Evolutionary conservation across 352 stramenopile genomes (phyloP).

Genomic region (Globisporangium barbulae): DNA sequence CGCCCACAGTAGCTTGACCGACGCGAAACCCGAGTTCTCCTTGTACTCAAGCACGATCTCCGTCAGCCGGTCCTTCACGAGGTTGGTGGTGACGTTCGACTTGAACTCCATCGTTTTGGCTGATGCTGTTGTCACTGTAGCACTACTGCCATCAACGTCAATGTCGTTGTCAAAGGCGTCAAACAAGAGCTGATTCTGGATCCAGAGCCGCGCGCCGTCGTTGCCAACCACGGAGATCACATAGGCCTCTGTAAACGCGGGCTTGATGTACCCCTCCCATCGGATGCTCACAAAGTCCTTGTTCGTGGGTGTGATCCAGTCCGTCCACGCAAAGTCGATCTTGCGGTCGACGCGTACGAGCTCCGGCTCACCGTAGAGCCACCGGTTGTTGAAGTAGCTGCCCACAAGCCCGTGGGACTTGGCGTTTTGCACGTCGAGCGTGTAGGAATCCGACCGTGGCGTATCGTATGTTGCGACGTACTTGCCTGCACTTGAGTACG

Average conservation of each 20-base stretch:
- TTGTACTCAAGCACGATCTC: conserved; percentile 92
- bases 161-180: conserved; percentile 54
- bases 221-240: conserved; percentile 87
- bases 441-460: conserved; percentile 84
- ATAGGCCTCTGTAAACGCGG: conserved; percentile 88
- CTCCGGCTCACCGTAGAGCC: conserved; percentile 86
- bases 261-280: conserved; percentile 92
- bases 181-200: conserved; percentile 41
- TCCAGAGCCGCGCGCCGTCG: conserved; percentile 89
- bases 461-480: conserved; percentile 90
- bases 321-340: conserved; percentile 92
- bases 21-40: conserved; percentile 86
- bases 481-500: conserved; percentile 56
- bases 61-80: conserved; percentile 80
- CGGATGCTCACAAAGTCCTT: conserved; percentile 94
- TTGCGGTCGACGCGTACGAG: conserved; percentile 82
- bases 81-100: conserved; percentile 32
- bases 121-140: conserved; percentile 7
- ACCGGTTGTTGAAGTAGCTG: conserved; percentile 96
- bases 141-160: conserved; percentile 9
- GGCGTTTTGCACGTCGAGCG: conserved; percentile 75
- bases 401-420: conserved; percentile 81
- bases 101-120: conserved; percentile 22
- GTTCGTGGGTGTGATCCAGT: conserved; percentile 88
- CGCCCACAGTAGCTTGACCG: conserved; percentile 85